Conservation (phyloP, 1,139 yeast species). For the Pichia sp. region DNA sequence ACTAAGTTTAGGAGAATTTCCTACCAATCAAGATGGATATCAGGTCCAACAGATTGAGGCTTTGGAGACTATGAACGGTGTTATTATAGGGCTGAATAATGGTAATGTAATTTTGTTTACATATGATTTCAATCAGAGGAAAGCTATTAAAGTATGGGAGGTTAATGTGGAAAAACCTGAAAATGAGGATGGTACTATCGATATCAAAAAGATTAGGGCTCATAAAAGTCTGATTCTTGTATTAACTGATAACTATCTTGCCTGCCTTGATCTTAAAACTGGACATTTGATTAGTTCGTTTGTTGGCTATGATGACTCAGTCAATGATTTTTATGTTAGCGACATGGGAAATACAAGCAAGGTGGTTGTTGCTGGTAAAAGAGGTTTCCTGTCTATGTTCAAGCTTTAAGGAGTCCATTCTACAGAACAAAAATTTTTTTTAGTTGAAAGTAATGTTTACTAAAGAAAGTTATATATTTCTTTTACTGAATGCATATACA, state of each 20-base stretch:
- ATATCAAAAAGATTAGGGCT: constrained; percentile 8
- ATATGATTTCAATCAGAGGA: constrained; percentile 5
- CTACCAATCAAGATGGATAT: constrained; percentile 7
- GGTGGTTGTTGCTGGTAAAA: constrained; percentile 17
- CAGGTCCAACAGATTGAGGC: constrained; percentile 3
- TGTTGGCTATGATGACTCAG: constrained; percentile 16
- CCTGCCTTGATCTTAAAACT: background rate
- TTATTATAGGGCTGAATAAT: constrained; percentile 15
- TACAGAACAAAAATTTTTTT: background rate
- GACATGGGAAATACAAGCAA: constrained; percentile 1
- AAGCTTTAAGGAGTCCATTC: background rate
- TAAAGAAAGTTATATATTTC: constrained; percentile 3
- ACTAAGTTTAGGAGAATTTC: constrained; percentile 23
- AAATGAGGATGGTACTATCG: background rate
- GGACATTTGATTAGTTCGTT: constrained; percentile 12
- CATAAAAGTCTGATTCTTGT: constrained; percentile 4
- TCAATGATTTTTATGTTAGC: constrained; percentile 10
- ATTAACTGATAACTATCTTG: constrained; percentile 10
- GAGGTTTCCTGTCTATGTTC: constrained; percentile 6
- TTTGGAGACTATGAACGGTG: background rate
- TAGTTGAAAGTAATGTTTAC: background rate
- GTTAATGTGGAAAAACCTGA: constrained; percentile 2
- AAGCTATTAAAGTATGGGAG: constrained; percentile 13
- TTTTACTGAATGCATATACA: background rate
- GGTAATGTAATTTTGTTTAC: constrained; percentile 13